Percentiles rank a stretch among this genome's conserved stretches.
phyloP scores from a whole-genome alignment of 2,329 filamentous ascomycete species.

The Fusarium torulosum region DNA sequence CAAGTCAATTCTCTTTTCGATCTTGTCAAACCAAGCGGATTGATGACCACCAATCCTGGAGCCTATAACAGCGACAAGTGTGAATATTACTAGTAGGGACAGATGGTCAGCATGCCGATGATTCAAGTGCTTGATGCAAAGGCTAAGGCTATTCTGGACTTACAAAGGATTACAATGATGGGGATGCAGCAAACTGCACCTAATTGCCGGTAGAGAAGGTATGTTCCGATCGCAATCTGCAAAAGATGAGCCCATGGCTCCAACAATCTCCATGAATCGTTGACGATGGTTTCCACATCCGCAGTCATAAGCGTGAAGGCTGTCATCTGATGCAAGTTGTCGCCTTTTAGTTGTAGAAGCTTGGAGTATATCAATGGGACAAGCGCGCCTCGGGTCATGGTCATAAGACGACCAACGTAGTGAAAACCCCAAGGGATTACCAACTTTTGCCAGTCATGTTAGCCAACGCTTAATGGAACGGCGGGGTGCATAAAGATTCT shows the following conservation, averaged over 20 bases:
- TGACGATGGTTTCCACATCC: constrained; percentile 7
- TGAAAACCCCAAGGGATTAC: constrained; percentile 10
- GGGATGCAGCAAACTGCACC: constrained; percentile 7
- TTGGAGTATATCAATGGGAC: constrained; percentile 4
- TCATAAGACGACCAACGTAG: constrained; percentile 3
- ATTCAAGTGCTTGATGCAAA: too few relatives aligned
- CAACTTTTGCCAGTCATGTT: not conserved
- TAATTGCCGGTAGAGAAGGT: constrained; percentile 1
- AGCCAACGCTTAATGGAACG: too few relatives aligned
- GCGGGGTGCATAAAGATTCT: too few relatives aligned
- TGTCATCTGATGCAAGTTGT: not conserved
- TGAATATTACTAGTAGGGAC: not conserved
- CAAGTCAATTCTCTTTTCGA: constrained; percentile 5
- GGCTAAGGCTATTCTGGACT: too few relatives aligned
- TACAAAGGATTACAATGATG: not conserved
- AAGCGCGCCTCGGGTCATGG: constrained; percentile 1
- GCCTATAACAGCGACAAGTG: not conserved
- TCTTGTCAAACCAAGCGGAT: constrained; percentile 3
- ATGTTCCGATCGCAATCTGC: constrained; percentile 2
- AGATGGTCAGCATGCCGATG: too few relatives aligned
- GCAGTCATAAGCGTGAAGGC: constrained; percentile 4
- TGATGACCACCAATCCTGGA: not conserved
- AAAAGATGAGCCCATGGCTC: constrained; percentile 8
- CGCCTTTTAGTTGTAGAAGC: not conserved
- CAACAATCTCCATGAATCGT: constrained; percentile 6